Conservation (phyloP, 2,329 filamentous ascomycete species). For the Didymella keratinophila region DNA sequence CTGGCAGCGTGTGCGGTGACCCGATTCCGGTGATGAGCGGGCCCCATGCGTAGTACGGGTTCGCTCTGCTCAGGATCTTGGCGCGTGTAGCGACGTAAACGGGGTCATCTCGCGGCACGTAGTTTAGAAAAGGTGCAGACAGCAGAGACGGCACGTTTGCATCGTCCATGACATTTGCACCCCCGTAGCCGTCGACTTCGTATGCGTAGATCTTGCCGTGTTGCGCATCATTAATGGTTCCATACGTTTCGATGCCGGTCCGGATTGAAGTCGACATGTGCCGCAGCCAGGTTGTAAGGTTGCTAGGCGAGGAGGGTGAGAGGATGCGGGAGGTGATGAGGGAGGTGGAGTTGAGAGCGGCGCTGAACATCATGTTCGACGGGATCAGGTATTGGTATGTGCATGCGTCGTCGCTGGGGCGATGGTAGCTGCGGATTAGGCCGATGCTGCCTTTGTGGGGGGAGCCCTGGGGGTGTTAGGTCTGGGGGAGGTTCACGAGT, state of each 20-base stretch:
- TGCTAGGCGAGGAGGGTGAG: constrained; percentile 10
- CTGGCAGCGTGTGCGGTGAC: constrained; percentile 56
- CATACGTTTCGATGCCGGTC: constrained; percentile 54
- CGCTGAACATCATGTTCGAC: constrained; percentile 74
- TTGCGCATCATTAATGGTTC: constrained; percentile 45
- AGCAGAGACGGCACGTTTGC: constrained; percentile 74
- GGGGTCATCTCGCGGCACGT: constrained; percentile 50
- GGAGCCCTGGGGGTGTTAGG: constrained; percentile 42
- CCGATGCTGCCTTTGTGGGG: constrained; percentile 58
- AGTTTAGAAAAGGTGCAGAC: constrained; percentile 69
- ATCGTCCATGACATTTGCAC: constrained; percentile 71
- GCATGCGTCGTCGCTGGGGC: constrained; percentile 59
- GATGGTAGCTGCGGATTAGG: constrained; percentile 58
- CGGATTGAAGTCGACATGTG: constrained; percentile 58
- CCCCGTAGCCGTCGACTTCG: constrained; percentile 58
- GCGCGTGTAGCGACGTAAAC: constrained; percentile 57
- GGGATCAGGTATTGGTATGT: constrained; percentile 61
- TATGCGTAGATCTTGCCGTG: constrained; percentile 56
- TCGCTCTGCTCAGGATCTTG: constrained; percentile 52
- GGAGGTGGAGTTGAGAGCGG: constrained; percentile 64
- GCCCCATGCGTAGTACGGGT: constrained; percentile 59
- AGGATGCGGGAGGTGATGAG: constrained; percentile 60
- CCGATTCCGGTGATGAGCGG: constrained; percentile 56
- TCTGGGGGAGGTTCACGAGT: neutral
- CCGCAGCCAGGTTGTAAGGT: constrained; percentile 64